These are phyloP conservation scores for Lachnellula arida DNA, from an alignment of 2,329 filamentous ascomycete species.

Conservation along the genomic window DNA sequence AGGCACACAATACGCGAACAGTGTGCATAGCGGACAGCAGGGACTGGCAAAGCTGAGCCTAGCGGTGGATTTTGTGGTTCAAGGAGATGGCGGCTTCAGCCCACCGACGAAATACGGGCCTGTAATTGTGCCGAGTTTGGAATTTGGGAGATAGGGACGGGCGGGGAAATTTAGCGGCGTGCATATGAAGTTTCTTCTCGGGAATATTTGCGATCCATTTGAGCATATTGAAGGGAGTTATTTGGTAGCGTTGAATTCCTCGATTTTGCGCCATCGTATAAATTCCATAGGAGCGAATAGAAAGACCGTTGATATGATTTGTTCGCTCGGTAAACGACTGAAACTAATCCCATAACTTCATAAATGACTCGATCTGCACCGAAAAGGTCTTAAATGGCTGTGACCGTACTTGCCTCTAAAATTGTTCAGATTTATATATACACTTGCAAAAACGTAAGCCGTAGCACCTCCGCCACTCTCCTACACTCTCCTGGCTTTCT, in stretches of 20 bases:
- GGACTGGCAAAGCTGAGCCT: conserved; percentile 69
- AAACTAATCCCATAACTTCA: no score
- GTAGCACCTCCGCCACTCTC: no score
- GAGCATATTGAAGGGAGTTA: conserved; percentile 18
- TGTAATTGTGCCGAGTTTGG: conserved; percentile 85
- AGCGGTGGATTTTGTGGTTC: conserved; percentile 94
- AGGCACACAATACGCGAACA: conserved; percentile 27
- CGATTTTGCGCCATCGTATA: neutral
- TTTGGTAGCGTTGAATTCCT: neutral
- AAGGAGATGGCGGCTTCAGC: conserved; percentile 78
- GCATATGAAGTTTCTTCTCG: neutral
- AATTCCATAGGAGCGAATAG: conserved; percentile 1
- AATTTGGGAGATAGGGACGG: conserved; percentile 56
- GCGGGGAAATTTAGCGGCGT: neutral
- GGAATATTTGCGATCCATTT: neutral
- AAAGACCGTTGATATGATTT: neutral
- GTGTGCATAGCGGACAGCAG: conserved; percentile 35
- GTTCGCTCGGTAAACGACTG: neutral
- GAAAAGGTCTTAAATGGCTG: no score
- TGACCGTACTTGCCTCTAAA: no score
- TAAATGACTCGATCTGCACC: no score
- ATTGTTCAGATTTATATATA: no score
- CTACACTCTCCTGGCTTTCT: no score
- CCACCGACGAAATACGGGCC: conserved; percentile 93
- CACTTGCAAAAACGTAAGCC: no score